phyloP scores from a whole-genome alignment of 331 rosid genomes.

The Malus hybrid region DNA sequence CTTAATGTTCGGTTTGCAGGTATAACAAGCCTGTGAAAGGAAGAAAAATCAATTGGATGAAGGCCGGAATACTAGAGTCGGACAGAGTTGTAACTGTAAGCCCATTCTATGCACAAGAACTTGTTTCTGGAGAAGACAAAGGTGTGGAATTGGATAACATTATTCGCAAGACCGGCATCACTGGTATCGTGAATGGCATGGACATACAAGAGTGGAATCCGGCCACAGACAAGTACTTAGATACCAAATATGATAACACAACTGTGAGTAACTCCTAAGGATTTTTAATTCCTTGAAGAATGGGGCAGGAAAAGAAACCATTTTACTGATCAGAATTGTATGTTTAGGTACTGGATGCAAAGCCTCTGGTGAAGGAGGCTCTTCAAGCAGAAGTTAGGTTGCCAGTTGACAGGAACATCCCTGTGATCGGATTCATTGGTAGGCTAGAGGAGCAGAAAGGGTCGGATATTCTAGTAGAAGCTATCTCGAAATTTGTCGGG shows the following conservation, averaged over 20 bases:
- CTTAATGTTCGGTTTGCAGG: constrained; percentile 12
- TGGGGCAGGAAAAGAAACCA: background rate
- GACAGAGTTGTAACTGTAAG: constrained; percentile 39
- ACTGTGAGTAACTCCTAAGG: constrained; percentile 18
- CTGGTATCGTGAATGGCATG: constrained; percentile 45
- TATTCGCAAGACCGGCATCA: constrained; percentile 21
- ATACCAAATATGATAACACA: constrained; percentile 24
- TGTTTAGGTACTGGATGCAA: constrained; percentile 28
- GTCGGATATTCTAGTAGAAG: constrained; percentile 38
- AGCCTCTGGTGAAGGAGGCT: constrained; percentile 38
- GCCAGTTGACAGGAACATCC: constrained; percentile 37
- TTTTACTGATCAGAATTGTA: background rate
- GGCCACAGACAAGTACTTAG: constrained; percentile 25
- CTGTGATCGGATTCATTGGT: constrained; percentile 40
- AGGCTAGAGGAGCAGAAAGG: constrained; percentile 53
- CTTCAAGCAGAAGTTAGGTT: constrained; percentile 51
- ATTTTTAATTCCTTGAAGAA: background rate
- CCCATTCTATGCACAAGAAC: constrained; percentile 37
- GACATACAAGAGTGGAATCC: constrained; percentile 52
- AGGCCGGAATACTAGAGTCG: constrained; percentile 32
- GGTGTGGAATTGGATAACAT: constrained; percentile 34
- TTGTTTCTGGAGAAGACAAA: constrained; percentile 34
- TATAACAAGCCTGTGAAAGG: constrained; percentile 36
- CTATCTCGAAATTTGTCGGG: constrained; percentile 22
- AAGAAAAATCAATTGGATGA: constrained; percentile 52